Base-by-base conservation (phyloP, 192 early-diverging fungal species). In the Haplosporangium gracile region DNA sequence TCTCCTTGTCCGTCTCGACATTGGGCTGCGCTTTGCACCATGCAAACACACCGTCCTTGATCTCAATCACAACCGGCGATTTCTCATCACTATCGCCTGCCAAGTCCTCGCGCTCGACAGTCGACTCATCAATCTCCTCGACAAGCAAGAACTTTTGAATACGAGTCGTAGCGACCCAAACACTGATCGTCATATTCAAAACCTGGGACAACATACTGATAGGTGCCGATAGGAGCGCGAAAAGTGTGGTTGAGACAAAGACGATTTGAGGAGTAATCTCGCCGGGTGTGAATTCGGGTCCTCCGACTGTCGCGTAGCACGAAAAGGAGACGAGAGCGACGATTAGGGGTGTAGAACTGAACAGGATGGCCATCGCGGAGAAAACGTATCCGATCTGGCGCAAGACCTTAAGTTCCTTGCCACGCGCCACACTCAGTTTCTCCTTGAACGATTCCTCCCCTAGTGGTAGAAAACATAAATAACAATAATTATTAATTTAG, bases 371-470 rank as follows among this genome's bases (percentile, higher is more conserved):
- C 76, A 77, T 65, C 26, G 43, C 34, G 0, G 76, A 77, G 38
- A 77, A 77, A 42, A 69, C 43, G 16, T 22, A 34, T 29, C 76
- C 76, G 42, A 77, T 69, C 39, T 47, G 13, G 8, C 32, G 36
- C 38, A 77, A 20, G 60, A 77, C 45, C 13, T 39, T 45, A 29
- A 77, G 16, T 36, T 77, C 76, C 20, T 43, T 63, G 24, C 32
- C 63, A 39, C 76, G 76, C 2, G 40, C 57, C 36, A 29, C 63
- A 18, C 16, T 68, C 38, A 77, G 24, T 32, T 34, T 65, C 39
- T 68, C 65, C 42, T 68, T 77, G 43, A 77, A 77, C 15, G 76
- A 77, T 9, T 65, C 40, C 29, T 77, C 76, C 85, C 85, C 75
- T 32, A 70, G 47, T 22, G 42, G 43, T 2, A n/a, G 15, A 24